Base-by-base conservation (phyloP, 2,329 filamentous ascomycete species). In the Sclerotinia borealis region DNA sequence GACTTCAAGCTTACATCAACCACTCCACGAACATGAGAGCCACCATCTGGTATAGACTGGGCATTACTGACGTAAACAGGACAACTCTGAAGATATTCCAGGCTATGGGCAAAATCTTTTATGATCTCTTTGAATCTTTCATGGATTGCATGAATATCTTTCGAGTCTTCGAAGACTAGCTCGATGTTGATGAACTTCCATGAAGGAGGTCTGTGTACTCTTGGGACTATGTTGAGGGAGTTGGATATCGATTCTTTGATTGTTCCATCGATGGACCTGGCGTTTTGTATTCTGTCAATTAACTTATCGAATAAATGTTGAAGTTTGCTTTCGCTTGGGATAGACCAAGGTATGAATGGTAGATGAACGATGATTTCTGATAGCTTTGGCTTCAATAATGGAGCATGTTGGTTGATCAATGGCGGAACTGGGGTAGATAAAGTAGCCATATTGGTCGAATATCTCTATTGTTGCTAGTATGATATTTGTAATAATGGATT, bases 141-240 rank as follows among this genome's bases (percentile, higher is more conserved):
- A n/a, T 55, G 17, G 17, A 55, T 15, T 22, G 10, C 29, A 22
- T 37, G 17, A n/a, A 55, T 19, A 22, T 31, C 9, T 31, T 17
- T 27, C 19, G 37, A 29, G 11, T 7, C 37, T 43, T 22, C 37
- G 17, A 43, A 55, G 11, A n/a, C 43, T 10, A 55, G 37, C 52
- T 55, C 52, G 11, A 55, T 8, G 27, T 55, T 41, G 37, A 55
- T 55, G 19, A 55, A 55, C 43, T 55, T 55, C 52, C 37, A 55
- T 9, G 52, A 37, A 55, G 27, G 37, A 43, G 43, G 52, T 17
- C 43, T 7, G 52, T 41, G 37, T 9, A 31, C 43, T 15, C 27
- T 55, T 55, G 5, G 11, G 9, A 55, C 37, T 31, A 55, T 31
- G 13, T 15, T 31, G 7, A 55, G 27, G 2, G 10, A 31, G 6